These are phyloP conservation scores for Pythium brassicae DNA, from an alignment of 352 stramenopile species.

Conservation along the genomic window DNA sequence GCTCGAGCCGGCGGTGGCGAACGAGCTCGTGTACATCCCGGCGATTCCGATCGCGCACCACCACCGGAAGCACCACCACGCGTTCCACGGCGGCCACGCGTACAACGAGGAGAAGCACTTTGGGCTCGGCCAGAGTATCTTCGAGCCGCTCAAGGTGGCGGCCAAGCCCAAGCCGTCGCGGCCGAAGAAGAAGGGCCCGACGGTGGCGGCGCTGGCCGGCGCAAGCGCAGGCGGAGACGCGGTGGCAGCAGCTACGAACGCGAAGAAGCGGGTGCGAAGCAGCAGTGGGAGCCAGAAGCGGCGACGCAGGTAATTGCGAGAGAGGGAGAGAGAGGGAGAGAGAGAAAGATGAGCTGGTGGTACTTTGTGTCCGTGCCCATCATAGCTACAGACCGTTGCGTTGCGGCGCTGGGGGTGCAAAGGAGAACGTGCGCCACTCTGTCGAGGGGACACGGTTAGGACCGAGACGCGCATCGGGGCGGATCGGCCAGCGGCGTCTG, in stretches of 20 bases:
- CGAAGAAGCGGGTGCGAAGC: slow-evolving; percentile 21
- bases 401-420: too few species aligned
- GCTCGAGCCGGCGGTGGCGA: slow-evolving; percentile 8
- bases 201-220: not conserved
- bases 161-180: slow-evolving; percentile 34
- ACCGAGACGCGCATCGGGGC: too few species aligned
- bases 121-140: slow-evolving; percentile 64
- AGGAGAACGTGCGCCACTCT: too few species aligned
- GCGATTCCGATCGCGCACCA: slow-evolving; percentile 61
- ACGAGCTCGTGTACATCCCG: slow-evolving; percentile 37
- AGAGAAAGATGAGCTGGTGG: too few species aligned
- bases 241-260: slow-evolving; percentile 13
- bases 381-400: too few species aligned
- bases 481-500: too few species aligned
- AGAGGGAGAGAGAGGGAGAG: slow-evolving; percentile 14
- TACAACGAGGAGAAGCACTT: slow-evolving; percentile 73
- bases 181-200: slow-evolving; percentile 28
- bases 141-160: slow-evolving; percentile 54
- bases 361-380: too few species aligned
- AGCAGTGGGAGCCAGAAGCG: slow-evolving; percentile 44
- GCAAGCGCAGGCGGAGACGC: not conserved
- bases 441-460: too few species aligned
- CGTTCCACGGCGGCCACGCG: slow-evolving; percentile 28
- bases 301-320: slow-evolving; percentile 28
- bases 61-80: slow-evolving; percentile 41